These are phyloP conservation scores for Cocos nucifera DNA, from an alignment of 176 grass and related monocot genomes.

Conservation along the genomic window DNA sequence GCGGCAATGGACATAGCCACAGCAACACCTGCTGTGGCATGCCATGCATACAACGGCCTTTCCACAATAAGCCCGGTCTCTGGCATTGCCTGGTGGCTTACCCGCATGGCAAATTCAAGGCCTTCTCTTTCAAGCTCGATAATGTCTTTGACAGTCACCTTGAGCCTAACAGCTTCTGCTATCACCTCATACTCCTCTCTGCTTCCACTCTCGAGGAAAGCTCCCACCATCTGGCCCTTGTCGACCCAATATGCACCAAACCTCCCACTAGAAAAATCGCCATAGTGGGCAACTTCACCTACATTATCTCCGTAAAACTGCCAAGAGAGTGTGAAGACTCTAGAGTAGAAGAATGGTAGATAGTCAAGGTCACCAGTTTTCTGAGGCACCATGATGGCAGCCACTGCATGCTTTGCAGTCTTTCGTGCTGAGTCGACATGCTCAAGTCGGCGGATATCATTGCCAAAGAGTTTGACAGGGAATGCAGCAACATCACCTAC, in stretches of 20 bases:
- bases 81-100: conserved; percentile 39
- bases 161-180: conserved; percentile 35
- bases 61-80: conserved; percentile 25
- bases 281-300: conserved; percentile 68
- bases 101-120: conserved; percentile 51
- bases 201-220: conserved; percentile 80
- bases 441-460: conserved; percentile 57
- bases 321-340: conserved; percentile 85
- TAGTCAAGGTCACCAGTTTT: conserved; percentile 68
- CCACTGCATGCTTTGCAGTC: conserved; percentile 80
- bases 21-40: conserved; percentile 51
- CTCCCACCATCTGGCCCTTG: conserved; percentile 45
- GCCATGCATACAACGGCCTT: conserved; percentile 35
- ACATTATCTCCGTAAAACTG: conserved; percentile 92
- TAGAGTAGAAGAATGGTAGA: conserved; percentile 94
- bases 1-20: conserved; percentile 46
- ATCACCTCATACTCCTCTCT: conserved; percentile 67
- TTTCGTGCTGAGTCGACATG: conserved; percentile 92
- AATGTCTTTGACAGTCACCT: conserved; percentile 32
- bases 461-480: conserved; percentile 71
- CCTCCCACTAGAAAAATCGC: conserved; percentile 43
- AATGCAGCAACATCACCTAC: conserved; percentile 83
- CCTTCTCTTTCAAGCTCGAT: conserved; percentile 55
- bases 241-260: conserved; percentile 87
- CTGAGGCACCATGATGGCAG: conserved; percentile 58